These are phyloP conservation scores for Plasmodium blacklocki DNA, from an alignment of 169 alveolate species.

Conservation along the genomic window DNA sequence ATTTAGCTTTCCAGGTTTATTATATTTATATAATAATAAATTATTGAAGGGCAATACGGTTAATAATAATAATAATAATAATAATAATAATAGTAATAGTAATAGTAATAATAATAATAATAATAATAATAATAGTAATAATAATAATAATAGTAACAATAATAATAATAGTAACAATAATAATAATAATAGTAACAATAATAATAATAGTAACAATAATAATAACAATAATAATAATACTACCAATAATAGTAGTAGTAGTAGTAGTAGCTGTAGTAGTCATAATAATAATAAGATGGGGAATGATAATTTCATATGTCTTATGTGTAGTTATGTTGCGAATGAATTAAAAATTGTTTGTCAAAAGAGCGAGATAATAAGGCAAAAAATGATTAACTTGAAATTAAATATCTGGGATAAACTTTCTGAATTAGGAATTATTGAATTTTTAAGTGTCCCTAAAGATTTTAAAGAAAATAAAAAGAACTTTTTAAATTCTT, in stretches of 20 bases:
- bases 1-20: conserved; percentile 69
- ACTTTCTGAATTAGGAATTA: conserved; percentile 55
- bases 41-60: conserved; percentile 9
- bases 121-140: background rate
- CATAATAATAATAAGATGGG: background rate
- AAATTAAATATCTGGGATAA: conserved; percentile 57
- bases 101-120: background rate
- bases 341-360: conserved; percentile 54
- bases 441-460: conserved; percentile 74
- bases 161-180: background rate
- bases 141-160: background rate
- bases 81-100: background rate
- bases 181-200: background rate
- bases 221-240: background rate
- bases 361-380: conserved; percentile 56
- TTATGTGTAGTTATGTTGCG: conserved; percentile 74
- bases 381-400: conserved; percentile 61
- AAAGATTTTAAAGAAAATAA: conserved; percentile 67
- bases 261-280: background rate
- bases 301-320: conserved; percentile 43
- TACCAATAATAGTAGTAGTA: background rate
- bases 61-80: background rate
- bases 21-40: conserved; percentile 56
- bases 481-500: conserved; percentile 37
- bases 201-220: background rate